Conservation (phyloP, 306 rosid species). For the Lablab purpureus region DNA sequence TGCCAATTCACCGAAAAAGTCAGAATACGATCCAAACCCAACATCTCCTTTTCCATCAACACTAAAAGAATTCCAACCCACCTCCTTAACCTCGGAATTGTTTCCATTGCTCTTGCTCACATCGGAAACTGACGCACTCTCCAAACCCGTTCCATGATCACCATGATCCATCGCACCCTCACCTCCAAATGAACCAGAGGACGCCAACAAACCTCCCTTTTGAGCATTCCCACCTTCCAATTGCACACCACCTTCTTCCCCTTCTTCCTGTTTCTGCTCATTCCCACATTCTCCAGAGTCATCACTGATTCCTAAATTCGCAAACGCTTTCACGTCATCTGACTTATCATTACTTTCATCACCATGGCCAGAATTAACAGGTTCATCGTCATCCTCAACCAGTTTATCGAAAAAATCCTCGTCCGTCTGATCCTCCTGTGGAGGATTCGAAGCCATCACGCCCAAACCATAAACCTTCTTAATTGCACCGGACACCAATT, state of each 20-base stretch:
- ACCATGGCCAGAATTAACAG: conserved; percentile 42
- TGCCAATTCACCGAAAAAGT: conserved; percentile 73
- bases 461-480: conserved; percentile 50
- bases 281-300: conserved; percentile 43
- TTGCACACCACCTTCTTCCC: conserved; percentile 38
- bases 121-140: conserved; percentile 21
- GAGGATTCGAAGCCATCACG: conserved; percentile 89
- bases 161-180: conserved; percentile 36
- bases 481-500: conserved; percentile 36
- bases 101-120: conserved; percentile 44
- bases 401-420: conserved; percentile 92
- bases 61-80: conserved; percentile 80
- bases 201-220: conserved; percentile 38
- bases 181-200: conserved; percentile 48
- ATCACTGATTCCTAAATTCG: conserved; percentile 59
- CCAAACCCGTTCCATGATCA: conserved; percentile 47
- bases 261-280: conserved; percentile 5
- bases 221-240: conserved; percentile 36
- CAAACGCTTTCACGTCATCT: conserved; percentile 63
- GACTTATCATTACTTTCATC: conserved; percentile 56
- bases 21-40: conserved; percentile 75
- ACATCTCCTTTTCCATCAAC: conserved; percentile 65
- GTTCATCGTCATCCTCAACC: conserved; percentile 72
- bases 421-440: conserved; percentile 95
- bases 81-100: conserved; percentile 67